Evolutionary conservation across 352 stramenopile genomes (phyloP), one percentile per base, ranked within the genome.

Genomic region (Pythium aristosporum): DNA sequence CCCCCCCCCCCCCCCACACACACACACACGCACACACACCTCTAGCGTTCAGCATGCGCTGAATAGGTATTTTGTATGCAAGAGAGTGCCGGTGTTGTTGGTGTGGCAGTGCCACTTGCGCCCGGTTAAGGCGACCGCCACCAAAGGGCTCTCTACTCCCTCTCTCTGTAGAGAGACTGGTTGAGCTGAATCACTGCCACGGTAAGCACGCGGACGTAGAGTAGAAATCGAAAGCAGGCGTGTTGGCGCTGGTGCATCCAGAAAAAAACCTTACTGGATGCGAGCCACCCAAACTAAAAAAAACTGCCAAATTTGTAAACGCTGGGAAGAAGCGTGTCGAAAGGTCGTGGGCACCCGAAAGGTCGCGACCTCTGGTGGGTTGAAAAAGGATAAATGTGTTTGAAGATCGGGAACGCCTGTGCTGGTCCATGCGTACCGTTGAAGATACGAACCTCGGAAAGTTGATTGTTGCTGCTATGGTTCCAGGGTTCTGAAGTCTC

Each of bases 351-450:
- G 20, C 5, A 20, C n/a, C 21, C 28, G 21, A 61, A 61, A 23
- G 54, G 54, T 61, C 54, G 54, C 54, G 54, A 51, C 54, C 54
- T 61, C 54, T 61, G 54, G 42, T 12, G 39, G 18, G 30, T 28
- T 8, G 30, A 16, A n/a, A n/a, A 55, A 32, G 16, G 23, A 18
- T 16, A 30, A 42, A 52, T 61, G 54, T 41, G 53, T 41, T 18
- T 18, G 39, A 21, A 21, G 39, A 20, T 20, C 1, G 39, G 13
- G 39, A 15, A 44, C 3, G 12, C 10, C 34, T 56, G 49, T 28
- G 11, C 51, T 30, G 25, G 25, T 57, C 34, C 32, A n/a, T 57
- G 41, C 30, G 50, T 32, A 46, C 50, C 16, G 32, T 57, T n/a
- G 18, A 46, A 57, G 30, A 50, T 37, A 60, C 50, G 53, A 60